These are phyloP conservation scores for Rhizophora apiculata DNA, from an alignment of 345 rosid species.

Conservation along the genomic window DNA sequence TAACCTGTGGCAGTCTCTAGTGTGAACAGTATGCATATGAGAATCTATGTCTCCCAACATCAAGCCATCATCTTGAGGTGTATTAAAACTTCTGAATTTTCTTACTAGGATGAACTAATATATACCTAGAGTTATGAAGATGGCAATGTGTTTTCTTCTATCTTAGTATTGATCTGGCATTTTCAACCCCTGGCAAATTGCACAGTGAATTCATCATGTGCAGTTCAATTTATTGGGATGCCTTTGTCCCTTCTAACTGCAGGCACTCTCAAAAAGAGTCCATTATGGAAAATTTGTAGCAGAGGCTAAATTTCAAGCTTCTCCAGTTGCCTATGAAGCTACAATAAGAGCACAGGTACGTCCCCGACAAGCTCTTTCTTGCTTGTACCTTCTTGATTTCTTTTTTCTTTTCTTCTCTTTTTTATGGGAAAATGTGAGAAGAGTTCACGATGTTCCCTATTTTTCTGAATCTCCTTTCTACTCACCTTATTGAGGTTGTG, in stretches of 20 bases:
- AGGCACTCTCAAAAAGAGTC: constrained; percentile 90
- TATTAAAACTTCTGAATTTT: no score
- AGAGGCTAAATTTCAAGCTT: constrained; percentile 75
- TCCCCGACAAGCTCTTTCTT: neutral
- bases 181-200: no score
- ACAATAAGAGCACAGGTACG: constrained; percentile 71
- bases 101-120: no score
- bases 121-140: no score
- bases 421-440: no score
- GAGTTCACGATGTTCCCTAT: neutral
- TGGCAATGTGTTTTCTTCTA: no score
- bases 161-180: no score
- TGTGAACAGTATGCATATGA: neutral
- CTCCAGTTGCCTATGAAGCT: constrained; percentile 55
- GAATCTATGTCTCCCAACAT: neutral
- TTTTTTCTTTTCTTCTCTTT: no score
- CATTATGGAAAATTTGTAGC: constrained; percentile 96
- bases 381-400: neutral
- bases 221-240: neutral
- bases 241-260: constrained; percentile 11
- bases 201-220: neutral
- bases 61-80: neutral
- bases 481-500: constrained; percentile 8
- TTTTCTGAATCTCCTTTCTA: neutral
- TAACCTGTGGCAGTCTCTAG: no score